A percentile compares a stretch with the other conserved stretches of the same genome.
These are phyloP conservation scores for Xylogone sp. DNA, from an alignment of 2,329 filamentous ascomycete species.

Conservation along the genomic window DNA sequence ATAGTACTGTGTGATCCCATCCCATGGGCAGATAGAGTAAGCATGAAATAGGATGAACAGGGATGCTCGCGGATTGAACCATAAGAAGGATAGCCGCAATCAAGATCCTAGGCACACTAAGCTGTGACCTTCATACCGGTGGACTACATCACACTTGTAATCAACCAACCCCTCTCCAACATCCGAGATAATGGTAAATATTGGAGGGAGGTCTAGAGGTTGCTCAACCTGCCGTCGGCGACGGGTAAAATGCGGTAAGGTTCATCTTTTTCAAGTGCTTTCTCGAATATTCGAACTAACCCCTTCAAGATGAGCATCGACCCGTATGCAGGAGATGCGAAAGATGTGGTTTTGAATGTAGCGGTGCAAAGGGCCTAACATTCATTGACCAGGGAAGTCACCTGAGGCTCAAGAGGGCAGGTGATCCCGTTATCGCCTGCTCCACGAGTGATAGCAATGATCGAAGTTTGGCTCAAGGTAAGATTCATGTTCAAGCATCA, in stretches of 20 bases:
- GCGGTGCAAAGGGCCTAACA: slow-evolving; percentile 19
- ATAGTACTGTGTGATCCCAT: too few relatives aligned
- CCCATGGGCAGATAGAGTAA: neutral
- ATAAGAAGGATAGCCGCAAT: slow-evolving; percentile 19
- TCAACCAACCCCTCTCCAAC: neutral
- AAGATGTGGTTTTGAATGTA: slow-evolving; percentile 21
- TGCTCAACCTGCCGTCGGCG: slow-evolving; percentile 27
- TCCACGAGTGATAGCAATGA: neutral
- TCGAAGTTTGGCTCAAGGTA: neutral
- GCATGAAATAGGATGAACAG: neutral
- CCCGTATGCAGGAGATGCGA: slow-evolving; percentile 25
- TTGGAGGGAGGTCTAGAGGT: slow-evolving; percentile 27
- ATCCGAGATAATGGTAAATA: slow-evolving; percentile 24
- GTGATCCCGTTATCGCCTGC: neutral
- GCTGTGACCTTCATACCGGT: too few relatives aligned
- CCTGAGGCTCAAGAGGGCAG: slow-evolving; percentile 18
- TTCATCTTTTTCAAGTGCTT: neutral
- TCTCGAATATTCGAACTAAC: slow-evolving; percentile 5
- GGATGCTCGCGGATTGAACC: slow-evolving; percentile 22
- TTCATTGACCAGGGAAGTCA: slow-evolving; percentile 24
- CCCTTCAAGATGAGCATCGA: slow-evolving; percentile 19
- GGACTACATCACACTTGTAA: neutral
- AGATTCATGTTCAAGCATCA: neutral
- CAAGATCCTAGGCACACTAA: too few relatives aligned
- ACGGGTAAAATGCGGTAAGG: slow-evolving; percentile 29